Evolutionary conservation across 495 filamentous ascomycete species (phyloP).

Genomic region (Mycothermus thermophilus): DNA sequence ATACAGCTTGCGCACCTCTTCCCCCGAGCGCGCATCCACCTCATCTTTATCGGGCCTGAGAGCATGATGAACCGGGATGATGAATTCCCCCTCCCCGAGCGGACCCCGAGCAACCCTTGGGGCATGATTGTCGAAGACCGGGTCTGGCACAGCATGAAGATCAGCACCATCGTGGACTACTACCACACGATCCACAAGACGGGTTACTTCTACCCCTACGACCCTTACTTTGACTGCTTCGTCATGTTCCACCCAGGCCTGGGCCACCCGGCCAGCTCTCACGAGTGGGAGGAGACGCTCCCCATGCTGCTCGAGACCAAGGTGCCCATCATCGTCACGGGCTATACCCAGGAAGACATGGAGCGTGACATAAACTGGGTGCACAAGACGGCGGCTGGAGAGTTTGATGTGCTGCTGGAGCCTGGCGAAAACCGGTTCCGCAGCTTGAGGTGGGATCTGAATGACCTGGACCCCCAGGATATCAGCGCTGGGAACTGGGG

Average conservation of each 20-base stretch:
- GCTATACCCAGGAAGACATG: conserved; percentile 93
- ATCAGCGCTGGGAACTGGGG: conserved; percentile 95
- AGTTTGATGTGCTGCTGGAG: conserved; percentile 83
- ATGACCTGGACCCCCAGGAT: conserved; percentile 89
- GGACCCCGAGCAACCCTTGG: conserved; percentile 75
- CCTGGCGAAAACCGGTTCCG: conserved; percentile 90
- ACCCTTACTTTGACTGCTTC: conserved; percentile 95
- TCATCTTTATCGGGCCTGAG: conserved; percentile 93
- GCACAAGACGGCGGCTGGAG: conserved; percentile 62
- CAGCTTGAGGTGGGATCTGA: conserved; percentile 92
- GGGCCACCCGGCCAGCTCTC: conserved; percentile 79
- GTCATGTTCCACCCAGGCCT: conserved; percentile 93
- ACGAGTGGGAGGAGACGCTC: conserved; percentile 86
- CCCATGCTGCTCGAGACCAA: conserved; percentile 88
- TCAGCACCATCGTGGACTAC: conserved; percentile 93
- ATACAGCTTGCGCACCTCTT: conserved; percentile 83
- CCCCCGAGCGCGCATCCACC: conserved; percentile 61
- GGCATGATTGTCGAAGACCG: conserved; percentile 85
- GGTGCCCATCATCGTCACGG: conserved; percentile 80
- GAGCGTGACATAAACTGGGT: conserved; percentile 83
- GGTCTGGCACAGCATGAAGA: conserved; percentile 74
- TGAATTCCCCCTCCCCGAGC: conserved; percentile 79
- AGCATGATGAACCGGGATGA: conserved; percentile 79
- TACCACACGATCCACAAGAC: conserved; percentile 93
- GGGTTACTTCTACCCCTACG: conserved; percentile 77